These are phyloP conservation scores for Dalbergia cochinchinensis DNA, from an alignment of 306 rosid species.

Conservation along the genomic window DNA sequence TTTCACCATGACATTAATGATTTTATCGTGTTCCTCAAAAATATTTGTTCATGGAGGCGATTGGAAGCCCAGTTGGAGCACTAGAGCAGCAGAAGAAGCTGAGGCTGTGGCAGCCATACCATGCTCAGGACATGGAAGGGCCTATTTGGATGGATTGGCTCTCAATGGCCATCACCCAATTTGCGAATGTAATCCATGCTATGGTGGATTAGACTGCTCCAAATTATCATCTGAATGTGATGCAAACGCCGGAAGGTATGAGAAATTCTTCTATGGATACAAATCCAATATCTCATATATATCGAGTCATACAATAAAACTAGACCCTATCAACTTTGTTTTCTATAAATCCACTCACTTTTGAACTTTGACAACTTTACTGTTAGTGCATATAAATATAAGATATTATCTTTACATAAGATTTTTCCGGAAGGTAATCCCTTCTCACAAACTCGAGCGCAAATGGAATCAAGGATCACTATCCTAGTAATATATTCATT, in stretches of 20 bases:
- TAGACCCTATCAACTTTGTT: too few species aligned
- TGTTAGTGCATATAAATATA: too few species aligned
- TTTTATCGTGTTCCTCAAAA: neutral
- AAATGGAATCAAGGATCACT: too few species aligned
- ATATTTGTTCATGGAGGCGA: conserved; percentile 5
- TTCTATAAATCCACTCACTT: too few species aligned
- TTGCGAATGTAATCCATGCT: conserved; percentile 67
- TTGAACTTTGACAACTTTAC: too few species aligned
- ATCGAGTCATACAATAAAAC: neutral
- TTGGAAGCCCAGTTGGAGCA: conserved; percentile 53
- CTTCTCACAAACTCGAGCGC: too few species aligned
- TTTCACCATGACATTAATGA: neutral
- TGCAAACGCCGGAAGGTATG: conserved; percentile 50
- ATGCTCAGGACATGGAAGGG: conserved; percentile 70
- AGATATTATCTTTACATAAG: too few species aligned
- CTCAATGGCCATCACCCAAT: conserved; percentile 45
- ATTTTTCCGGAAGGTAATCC: too few species aligned
- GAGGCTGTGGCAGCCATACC: conserved; percentile 55
- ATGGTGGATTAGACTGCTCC: conserved; percentile 55
- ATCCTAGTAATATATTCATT: too few species aligned
- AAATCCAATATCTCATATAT: neutral
- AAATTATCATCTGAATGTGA: conserved; percentile 36
- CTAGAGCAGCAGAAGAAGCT: conserved; percentile 56
- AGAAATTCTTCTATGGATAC: too few species aligned
- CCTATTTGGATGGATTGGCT: conserved; percentile 60